Evolutionary conservation across 2,329 filamentous ascomycete species (phyloP), one percentile per base, ranked within the genome.

Genomic region (Colletotrichum navitas): DNA sequence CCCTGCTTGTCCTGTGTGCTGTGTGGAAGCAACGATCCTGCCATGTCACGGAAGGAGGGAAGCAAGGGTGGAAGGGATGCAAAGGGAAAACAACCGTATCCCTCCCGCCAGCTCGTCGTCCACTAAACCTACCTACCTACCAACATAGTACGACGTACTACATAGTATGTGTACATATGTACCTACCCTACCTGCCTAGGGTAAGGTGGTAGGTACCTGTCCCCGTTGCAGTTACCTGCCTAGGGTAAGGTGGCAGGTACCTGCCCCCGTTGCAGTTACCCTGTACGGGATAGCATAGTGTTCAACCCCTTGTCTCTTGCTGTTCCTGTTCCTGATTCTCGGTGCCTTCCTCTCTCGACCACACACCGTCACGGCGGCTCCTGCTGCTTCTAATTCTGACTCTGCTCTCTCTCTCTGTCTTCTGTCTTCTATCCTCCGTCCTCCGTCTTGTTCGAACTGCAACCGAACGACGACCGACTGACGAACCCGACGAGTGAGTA

Each of bases 71-170:
- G 18, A 45, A n/a, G 43, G 43, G 43, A 39, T 36, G 32, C 36
- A 43, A 58, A 34, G 47, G 62, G 52, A 69, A 69, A 66, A n/a
- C 67, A 69, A 39, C 62, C 32, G 47, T 16, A 54, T 21, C 5
- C 14, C 16, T 41, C 39, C 39, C 39, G 34, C 39, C 39, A 41
- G 16, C 16, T 18, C 41, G 36, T 11, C n/a, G n/a, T n/a, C n/a
- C n/a, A n/a, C n/a, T n/a, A n/a, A n/a, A n/a, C n/a, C n/a, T n/a
- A n/a, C n/a, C n/a, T n/a, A 2, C 36, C 36, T 43, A 21, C 41
- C 18, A 10, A n/a, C n/a, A n/a, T n/a, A n/a, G n/a, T n/a, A n/a
- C n/a, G n/a, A n/a, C n/a, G n/a, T n/a, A n/a, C n/a, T n/a, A n/a
- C n/a, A n/a, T n/a, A n/a, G n/a, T n/a, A n/a, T n/a, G n/a, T n/a